These are phyloP conservation scores for Cadophora sp. DNA, from an alignment of 2,329 filamentous ascomycete genomes.

Conservation along the genomic window DNA sequence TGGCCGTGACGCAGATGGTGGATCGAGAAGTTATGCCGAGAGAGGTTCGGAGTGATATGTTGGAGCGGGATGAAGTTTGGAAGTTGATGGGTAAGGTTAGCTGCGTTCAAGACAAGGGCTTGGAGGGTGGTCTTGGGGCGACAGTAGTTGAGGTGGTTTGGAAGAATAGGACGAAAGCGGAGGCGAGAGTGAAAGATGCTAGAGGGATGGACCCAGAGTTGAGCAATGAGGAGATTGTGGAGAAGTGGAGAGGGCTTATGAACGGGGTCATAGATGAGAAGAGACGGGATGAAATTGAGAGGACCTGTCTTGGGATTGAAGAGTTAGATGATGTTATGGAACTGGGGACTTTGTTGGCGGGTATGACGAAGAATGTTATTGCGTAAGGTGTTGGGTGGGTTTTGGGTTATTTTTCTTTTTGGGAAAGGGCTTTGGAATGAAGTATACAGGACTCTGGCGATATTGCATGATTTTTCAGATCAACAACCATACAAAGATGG, in stretches of 20 bases:
- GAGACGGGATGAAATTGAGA: conserved; percentile 43
- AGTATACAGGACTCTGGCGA: no score
- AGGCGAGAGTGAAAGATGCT: conserved; percentile 37
- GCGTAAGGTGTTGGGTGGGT: neutral
- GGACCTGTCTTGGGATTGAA: conserved; percentile 17
- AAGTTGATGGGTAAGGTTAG: conserved; percentile 44
- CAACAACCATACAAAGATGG: neutral
- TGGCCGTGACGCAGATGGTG: conserved; percentile 48
- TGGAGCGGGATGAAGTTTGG: conserved; percentile 49
- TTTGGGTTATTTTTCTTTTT: neutral
- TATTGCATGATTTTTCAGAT: no score
- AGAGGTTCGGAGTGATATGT: conserved; percentile 44
- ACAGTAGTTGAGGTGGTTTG: conserved; percentile 38
- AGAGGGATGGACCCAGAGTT: conserved; percentile 46
- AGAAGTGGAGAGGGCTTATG: conserved; percentile 47
- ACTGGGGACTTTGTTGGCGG: neutral
- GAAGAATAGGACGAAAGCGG: conserved; percentile 35
- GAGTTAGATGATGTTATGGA: neutral
- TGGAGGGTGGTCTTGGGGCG: conserved; percentile 22
- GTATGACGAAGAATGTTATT: neutral
- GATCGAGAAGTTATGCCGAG: conserved; percentile 47
- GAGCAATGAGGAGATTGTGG: conserved; percentile 48
- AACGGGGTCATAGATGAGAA: conserved; percentile 43
- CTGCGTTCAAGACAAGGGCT: conserved; percentile 35
- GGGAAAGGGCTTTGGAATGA: neutral